Base-by-base conservation (phyloP, 2,329 filamentous ascomycete species). In the Aspergillus carbonarius region DNA sequence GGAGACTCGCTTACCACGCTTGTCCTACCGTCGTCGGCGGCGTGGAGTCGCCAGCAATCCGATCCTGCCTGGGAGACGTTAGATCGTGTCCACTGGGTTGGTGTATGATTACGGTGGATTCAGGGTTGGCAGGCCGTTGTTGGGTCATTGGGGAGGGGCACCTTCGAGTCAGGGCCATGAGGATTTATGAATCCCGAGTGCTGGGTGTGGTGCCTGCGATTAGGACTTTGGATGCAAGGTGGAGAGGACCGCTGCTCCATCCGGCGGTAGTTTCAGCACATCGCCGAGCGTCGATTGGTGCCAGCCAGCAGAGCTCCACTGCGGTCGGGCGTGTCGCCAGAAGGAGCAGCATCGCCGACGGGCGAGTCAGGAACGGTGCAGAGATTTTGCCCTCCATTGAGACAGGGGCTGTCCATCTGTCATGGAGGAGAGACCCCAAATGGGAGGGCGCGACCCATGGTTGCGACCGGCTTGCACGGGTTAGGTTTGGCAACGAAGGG, bases 361-460 rank as follows among this genome's bases (percentile, higher is more conserved):
- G 44, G 6, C 44, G 44, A 48, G 44, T 48, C 44, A 48, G 44
- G 25, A 25, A 30, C 44, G 25, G 15, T 30, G 44, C 44, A 48
- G 44, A 48, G n/a, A 48, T 48, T 48, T 48, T 48, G 30, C 32
- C 32, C 44, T 32, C 44, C n/a, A 30, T 48, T 17, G 44, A 25
- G 44, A 48, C 44, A 48, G 44, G 44, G 44, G 44, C 44, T n/a
- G 44, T 32, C 44, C 13, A 48, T 30, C 44, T 48, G 44, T 48
- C 44, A 48, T 47, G 20, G 23, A 5, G 9, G 13, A 8, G 20
- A 9, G 20, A 27, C 42, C 23, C 13, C 13, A 20, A 25, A 17
- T n/a, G 23, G 12, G 25, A 47, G 44, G 17, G 42, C 15, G 44
- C 32, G 44, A 48, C 32, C 44, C 44, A 48, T 48, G 44, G 44